Percentiles rank a stretch among this genome's conserved stretches.
Conservation (phyloP, 495 filamentous ascomycete species). For the Aspergillus hancockii region DNA sequence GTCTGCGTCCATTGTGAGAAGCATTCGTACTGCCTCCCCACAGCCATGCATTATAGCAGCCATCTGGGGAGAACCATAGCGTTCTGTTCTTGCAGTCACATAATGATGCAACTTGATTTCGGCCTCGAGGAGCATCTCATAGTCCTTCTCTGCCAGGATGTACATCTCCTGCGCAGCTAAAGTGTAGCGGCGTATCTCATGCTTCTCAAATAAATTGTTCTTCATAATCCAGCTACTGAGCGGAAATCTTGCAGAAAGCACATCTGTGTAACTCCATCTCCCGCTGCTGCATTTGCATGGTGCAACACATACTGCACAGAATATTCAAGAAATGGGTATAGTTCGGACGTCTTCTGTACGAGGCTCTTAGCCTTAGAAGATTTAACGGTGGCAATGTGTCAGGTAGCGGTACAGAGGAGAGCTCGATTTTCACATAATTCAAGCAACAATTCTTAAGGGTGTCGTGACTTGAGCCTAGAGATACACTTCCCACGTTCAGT, state of each 20-base stretch:
- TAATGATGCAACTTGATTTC: not conserved
- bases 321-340: constrained; percentile 3
- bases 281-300: not conserved
- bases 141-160: not conserved
- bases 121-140: too few relatives aligned
- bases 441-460: not conserved
- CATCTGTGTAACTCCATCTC: too few relatives aligned
- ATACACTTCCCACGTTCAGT: too few relatives aligned
- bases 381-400: not conserved
- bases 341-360: not conserved
- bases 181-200: constrained; percentile 1
- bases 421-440: not conserved
- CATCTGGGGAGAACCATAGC: not conserved
- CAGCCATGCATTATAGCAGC: not conserved
- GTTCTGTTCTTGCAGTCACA: not conserved
- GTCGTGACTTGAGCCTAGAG: not conserved
- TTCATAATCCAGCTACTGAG: not conserved
- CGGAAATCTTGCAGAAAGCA: not conserved
- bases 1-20: too few relatives aligned
- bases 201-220: constrained; percentile 2
- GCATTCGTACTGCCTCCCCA: not conserved
- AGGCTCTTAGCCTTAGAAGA: not conserved
- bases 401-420: not conserved
- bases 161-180: not conserved
- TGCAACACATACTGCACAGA: not conserved